Evolutionary conservation across 345 rosid genomes (phyloP).

Genomic region (Hevea brasiliensis): DNA sequence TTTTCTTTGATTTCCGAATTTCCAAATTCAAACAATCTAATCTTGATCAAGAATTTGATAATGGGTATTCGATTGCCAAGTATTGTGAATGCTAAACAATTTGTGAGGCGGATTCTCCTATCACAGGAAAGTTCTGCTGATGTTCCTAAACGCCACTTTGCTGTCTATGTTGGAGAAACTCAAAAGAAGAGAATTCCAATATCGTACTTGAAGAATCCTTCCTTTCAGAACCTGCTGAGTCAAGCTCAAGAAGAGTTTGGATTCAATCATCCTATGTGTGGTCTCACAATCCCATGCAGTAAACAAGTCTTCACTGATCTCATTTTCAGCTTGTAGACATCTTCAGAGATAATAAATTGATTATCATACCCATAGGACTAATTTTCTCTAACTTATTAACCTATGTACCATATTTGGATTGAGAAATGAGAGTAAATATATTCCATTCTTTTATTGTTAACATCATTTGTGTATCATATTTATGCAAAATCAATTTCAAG

Average conservation of each 20-base stretch:
- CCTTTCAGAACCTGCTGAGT: conserved; percentile 34
- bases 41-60: not conserved
- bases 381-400: too few species aligned
- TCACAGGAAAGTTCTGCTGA: not conserved
- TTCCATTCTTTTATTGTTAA: too few species aligned
- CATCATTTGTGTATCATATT: too few species aligned
- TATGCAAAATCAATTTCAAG: too few species aligned
- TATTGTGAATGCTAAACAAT: not conserved
- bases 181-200: conserved; percentile 40
- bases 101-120: not conserved
- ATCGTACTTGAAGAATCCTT: conserved; percentile 40
- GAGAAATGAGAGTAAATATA: too few species aligned
- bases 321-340: conserved; percentile 8
- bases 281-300: conserved; percentile 29
- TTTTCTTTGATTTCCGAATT: too few species aligned
- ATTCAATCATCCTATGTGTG: conserved; percentile 21
- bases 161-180: conserved; percentile 34
- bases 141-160: conserved; percentile 33
- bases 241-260: conserved; percentile 39
- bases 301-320: conserved; percentile 24
- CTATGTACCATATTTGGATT: not conserved
- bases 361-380: too few species aligned
- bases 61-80: conserved; percentile 4
- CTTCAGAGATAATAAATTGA: not conserved
- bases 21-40: too few species aligned